Evolutionary conservation across 2,329 filamentous ascomycete species (phyloP), one percentile per base, ranked within the genome.

Genomic region (Pyrenophora tritici-repentis): DNA sequence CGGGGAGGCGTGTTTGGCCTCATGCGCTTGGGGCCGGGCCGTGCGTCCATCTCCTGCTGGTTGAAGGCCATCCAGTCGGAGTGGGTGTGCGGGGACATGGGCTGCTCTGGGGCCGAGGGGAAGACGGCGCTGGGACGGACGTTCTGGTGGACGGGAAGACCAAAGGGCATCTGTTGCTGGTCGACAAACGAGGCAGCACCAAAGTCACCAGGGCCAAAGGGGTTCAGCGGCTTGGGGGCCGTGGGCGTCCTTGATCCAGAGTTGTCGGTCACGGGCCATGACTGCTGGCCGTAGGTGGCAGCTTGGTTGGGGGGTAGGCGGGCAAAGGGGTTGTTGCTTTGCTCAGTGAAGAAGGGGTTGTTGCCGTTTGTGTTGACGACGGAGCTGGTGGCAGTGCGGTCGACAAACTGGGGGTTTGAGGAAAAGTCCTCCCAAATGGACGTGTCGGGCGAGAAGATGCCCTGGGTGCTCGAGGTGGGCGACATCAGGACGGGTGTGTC

Each of bases 171-270:
- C 43, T 73, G 69, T 75, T 74, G 59, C 70, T 64, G 61, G 65
- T 66, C 77, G 67, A 55, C 77, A 64, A 68, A 78, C n/a, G 76
- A 71, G 59, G 77, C 56, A 70, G 59, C 62, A 46, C 82, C 79
- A 65, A 79, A 79, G 40, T 83, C 79, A 33, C 77, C 73, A 29
- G 71, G 68, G 32, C 78, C 75, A 64, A 82, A 84, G 38, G 85
- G 82, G 64, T 89, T 87, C 65, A 90, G 89, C 45, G 85, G 86
- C 68, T 89, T 91, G 58, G 84, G 79, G 55, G 85, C 86, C 55
- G 91, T 84, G 13, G 89, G 88, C 6, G 90, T 93, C 72, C 85
- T 87, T 56, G 89, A 84, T 44, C 85, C 88, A 20, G 88, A 89
- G 63, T 78, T 79, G 62, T 85, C 81, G 70, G 86, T 35, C 36